These are phyloP conservation scores for Aeminium ludgeri DNA, from an alignment of 495 filamentous ascomycete species.

Conservation along the genomic window DNA sequence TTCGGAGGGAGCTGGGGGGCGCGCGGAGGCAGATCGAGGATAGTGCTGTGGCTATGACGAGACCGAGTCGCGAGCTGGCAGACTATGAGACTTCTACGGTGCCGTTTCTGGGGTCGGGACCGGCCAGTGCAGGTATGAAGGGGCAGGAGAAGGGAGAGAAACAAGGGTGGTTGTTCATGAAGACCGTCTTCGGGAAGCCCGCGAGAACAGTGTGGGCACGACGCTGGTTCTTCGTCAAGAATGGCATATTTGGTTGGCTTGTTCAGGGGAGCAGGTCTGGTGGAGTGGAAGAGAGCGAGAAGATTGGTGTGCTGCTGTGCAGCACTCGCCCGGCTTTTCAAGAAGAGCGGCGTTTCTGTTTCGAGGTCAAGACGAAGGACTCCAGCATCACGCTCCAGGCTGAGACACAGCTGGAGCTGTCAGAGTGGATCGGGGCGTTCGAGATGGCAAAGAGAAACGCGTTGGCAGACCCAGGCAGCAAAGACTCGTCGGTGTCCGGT, in stretches of 20 bases:
- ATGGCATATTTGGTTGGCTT: conserved; percentile 91
- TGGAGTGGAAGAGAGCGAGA: conserved; percentile 86
- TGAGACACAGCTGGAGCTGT: conserved; percentile 75
- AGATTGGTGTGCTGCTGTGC: conserved; percentile 87
- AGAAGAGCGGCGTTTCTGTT: conserved; percentile 90
- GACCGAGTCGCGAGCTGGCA: conserved; percentile 80
- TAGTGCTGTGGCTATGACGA: conserved; percentile 44
- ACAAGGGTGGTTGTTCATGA: conserved; percentile 79
- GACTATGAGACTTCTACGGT: conserved; percentile 81
- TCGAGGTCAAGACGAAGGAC: conserved; percentile 97
- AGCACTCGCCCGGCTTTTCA: conserved; percentile 77
- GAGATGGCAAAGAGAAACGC: conserved; percentile 86
- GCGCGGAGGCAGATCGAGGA: conserved; percentile 77
- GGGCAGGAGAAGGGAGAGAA: conserved; percentile 41
- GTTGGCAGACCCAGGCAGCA: conserved; percentile 57
- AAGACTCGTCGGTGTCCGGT: conserved; percentile 36
- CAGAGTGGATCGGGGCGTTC: conserved; percentile 83
- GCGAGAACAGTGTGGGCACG: conserved; percentile 72
- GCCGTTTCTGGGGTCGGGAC: conserved; percentile 60
- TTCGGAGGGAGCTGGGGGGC: conserved; percentile 58
- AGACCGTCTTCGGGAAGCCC: conserved; percentile 72
- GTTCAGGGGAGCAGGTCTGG: conserved; percentile 69
- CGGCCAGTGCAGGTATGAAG: conserved; percentile 38
- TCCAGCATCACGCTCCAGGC: conserved; percentile 78
- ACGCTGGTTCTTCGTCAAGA: conserved; percentile 87